These are phyloP conservation scores for Streptanthus diversifolius DNA, from an alignment of 345 rosid species.

Conservation along the genomic window DNA sequence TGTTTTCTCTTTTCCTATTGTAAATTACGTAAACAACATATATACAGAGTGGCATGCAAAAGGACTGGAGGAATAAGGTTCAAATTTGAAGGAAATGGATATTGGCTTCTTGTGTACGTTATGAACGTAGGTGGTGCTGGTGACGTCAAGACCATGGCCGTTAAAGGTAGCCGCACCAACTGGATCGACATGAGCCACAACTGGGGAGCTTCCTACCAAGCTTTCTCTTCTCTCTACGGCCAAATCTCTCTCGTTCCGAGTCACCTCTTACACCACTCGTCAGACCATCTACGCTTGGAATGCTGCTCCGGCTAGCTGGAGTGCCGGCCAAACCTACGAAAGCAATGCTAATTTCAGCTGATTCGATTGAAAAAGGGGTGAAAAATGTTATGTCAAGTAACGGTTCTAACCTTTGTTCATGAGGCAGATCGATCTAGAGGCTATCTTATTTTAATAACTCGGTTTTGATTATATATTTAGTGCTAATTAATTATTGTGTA, in stretches of 20 bases:
- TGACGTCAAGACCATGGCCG: conserved; percentile 49
- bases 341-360: conserved; percentile 55
- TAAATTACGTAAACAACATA: background rate
- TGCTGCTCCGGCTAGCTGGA: conserved; percentile 71
- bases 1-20: no score
- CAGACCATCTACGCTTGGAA: conserved; percentile 55
- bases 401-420: conserved; percentile 2
- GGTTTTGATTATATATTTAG: background rate
- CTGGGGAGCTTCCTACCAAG: conserved; percentile 95
- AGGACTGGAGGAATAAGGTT: conserved; percentile 45
- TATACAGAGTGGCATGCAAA: conserved; percentile 51
- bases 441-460: background rate
- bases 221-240: conserved; percentile 65
- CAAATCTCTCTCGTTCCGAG: conserved; percentile 73
- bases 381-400: background rate
- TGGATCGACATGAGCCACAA: conserved; percentile 92
- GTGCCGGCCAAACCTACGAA: conserved; percentile 50
- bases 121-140: conserved; percentile 79
- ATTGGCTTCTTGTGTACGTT: conserved; percentile 62
- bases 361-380: background rate
- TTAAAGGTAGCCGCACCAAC: conserved; percentile 63
- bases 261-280: conserved; percentile 60
- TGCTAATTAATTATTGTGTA: conserved; percentile 1
- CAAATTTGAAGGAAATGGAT: conserved; percentile 49
- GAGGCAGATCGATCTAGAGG: background rate